phyloP scores from a whole-genome alignment of 2,329 filamentous ascomycete genomes.

The Magnaporthiopsis poae region DNA sequence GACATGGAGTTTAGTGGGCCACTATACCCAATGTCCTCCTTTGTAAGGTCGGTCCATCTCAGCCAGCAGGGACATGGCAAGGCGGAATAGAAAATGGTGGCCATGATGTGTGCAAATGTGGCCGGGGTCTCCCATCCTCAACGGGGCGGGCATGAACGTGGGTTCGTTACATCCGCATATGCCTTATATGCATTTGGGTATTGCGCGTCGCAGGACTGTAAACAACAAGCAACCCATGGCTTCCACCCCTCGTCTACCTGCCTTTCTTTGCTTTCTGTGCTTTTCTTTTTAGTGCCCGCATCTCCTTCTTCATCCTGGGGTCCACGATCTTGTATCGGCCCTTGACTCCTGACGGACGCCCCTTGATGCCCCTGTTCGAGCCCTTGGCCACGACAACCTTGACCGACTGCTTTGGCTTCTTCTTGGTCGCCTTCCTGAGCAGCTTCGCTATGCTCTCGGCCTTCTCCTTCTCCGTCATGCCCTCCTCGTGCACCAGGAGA shows the following conservation, averaged over 20 bases:
- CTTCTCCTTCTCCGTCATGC: conserved; percentile 93
- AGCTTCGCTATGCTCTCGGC: conserved; percentile 71
- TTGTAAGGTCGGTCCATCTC: conserved; percentile 33
- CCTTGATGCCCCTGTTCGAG: conserved; percentile 72
- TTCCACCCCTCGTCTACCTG: conserved; percentile 8
- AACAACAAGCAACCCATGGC: background rate
- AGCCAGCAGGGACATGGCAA: background rate
- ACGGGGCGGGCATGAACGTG: background rate
- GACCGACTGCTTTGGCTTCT: conserved; percentile 73
- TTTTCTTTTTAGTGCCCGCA: conserved; percentile 71
- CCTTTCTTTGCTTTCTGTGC: conserved; percentile 57
- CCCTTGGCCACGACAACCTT: conserved; percentile 85
- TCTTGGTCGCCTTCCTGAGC: conserved; percentile 71
- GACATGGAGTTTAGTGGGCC: conserved; percentile 68
- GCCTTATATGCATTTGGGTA: background rate
- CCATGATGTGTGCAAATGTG: background rate
- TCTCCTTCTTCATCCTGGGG: conserved; percentile 89
- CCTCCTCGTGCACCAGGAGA: conserved; percentile 76
- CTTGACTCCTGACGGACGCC: conserved; percentile 76
- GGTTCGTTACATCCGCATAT: background rate
- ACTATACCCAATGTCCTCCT: conserved; percentile 52
- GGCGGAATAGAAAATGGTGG: background rate
- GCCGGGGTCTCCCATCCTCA: no score
- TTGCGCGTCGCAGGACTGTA: background rate
- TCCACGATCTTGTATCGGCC: conserved; percentile 97